These are phyloP conservation scores for Ilyonectria robusta DNA, from an alignment of 2,329 filamentous ascomycete species.

Conservation along the genomic window DNA sequence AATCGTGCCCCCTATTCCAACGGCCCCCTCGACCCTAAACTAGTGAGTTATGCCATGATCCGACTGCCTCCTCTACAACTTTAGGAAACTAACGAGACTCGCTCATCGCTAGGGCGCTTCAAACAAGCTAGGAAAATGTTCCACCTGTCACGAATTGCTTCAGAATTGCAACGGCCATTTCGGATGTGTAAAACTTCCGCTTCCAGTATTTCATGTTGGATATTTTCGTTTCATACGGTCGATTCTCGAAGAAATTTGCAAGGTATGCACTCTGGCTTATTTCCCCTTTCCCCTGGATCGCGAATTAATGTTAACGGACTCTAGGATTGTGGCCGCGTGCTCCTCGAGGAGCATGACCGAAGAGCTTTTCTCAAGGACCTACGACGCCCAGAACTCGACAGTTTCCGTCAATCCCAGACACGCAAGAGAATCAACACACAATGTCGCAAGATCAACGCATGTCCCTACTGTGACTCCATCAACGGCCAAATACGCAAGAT, in stretches of 20 bases:
- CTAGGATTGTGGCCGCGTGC: constrained; percentile 83
- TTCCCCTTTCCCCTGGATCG: not conserved
- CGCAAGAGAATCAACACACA: constrained; percentile 91
- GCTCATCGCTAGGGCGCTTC: constrained; percentile 76
- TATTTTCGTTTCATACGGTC: constrained; percentile 95
- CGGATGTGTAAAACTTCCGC: constrained; percentile 89
- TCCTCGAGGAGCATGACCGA: constrained; percentile 86
- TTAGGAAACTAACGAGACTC: constrained; percentile 53
- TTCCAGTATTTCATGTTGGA: constrained; percentile 96
- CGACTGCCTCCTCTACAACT: constrained; percentile 83
- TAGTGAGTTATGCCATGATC: constrained; percentile 64
- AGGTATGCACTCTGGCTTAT: constrained; percentile 59
- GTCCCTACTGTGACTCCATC: constrained; percentile 83
- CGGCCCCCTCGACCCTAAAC: constrained; percentile 88
- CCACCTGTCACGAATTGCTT: constrained; percentile 87
- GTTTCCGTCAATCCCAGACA: constrained; percentile 84
- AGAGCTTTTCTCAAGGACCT: constrained; percentile 83
- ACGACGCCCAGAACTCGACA: constrained; percentile 86
- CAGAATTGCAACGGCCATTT: constrained; percentile 95
- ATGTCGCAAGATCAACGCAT: constrained; percentile 88
- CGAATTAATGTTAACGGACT: constrained; percentile 22
- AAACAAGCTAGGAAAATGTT: constrained; percentile 83
- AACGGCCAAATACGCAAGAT: constrained; percentile 96
- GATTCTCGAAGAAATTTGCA: constrained; percentile 96
- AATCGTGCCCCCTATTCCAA: constrained; percentile 82